Conservation (phyloP, 1,284 basidiomycete genomes). For the Leucoagaricus sp. region DNA sequence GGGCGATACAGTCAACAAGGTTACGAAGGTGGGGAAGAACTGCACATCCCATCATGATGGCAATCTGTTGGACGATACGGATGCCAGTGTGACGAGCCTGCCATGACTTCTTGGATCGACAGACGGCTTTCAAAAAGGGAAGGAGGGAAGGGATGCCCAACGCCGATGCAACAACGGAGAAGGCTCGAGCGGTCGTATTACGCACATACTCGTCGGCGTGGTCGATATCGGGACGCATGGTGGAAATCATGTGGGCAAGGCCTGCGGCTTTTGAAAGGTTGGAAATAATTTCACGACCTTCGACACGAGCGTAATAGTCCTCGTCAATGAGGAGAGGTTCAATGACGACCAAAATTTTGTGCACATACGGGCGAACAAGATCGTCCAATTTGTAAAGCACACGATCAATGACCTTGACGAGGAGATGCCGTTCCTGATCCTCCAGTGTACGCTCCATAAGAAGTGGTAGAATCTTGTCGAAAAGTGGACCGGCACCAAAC, state of each 20-base stretch:
- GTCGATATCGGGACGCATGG: slow-evolving; percentile 99
- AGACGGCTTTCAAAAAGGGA: slow-evolving; percentile 98
- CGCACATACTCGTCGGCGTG: slow-evolving; percentile 99
- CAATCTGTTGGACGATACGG: slow-evolving; percentile 99
- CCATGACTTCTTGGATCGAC: slow-evolving; percentile 99
- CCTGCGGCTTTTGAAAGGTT: slow-evolving; percentile 99
- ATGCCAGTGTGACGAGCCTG: slow-evolving; percentile 99
- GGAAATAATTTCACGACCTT: slow-evolving; percentile 99
- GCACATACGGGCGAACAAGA: slow-evolving; percentile 97
- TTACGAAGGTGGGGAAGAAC: slow-evolving; percentile 96
- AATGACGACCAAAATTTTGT: slow-evolving; percentile 99
- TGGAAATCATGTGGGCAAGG: slow-evolving; percentile 99
- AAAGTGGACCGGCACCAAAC: slow-evolving; percentile 98
- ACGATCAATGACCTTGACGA: slow-evolving; percentile 99
- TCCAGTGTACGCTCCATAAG: slow-evolving; percentile 99
- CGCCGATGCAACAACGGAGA: slow-evolving; percentile 98
- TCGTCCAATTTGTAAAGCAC: slow-evolving; percentile 99
- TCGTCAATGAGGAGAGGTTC: slow-evolving; percentile 99
- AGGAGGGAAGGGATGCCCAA: slow-evolving; percentile 97
- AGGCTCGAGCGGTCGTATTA: slow-evolving; percentile 98
- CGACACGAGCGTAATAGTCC: slow-evolving; percentile 99
- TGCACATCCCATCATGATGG: slow-evolving; percentile 99
- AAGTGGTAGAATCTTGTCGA: slow-evolving; percentile 98
- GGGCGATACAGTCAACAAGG: slow-evolving; percentile 94
- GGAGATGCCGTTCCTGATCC: slow-evolving; percentile 97